Evolutionary conservation across 169 alveolate species (phyloP), one percentile per base, ranked within the genome.

Genomic region (Plasmodium gallinaceum): DNA sequence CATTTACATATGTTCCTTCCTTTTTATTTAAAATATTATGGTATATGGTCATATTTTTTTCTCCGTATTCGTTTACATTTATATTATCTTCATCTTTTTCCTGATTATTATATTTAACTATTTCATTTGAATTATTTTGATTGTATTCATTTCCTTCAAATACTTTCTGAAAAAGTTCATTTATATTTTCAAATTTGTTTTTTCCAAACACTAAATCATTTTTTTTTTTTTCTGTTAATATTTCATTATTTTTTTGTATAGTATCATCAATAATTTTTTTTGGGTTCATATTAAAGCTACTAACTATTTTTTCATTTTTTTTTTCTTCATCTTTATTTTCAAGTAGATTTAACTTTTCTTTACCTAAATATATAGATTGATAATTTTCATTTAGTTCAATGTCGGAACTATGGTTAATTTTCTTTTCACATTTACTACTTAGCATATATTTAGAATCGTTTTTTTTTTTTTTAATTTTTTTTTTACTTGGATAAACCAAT

Each of bases 171-270:
- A 64, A 22, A 24, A 42, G 24, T n/a, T 78, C 52, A 43, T 78
- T 78, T n/a, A 78, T 65, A 57, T 57, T 64, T 78, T 78, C 89
- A 58, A 64, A 65, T 16, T 64, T 62, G 39, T 48, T 64, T 65
- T 64, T 32, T 24, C 89, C 89, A 42, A 78, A 65, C 43, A 78
- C 89, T 66, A 78, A 57, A 45, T 42, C 22, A 32, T 78, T 65
- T 14, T 70, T 20, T 66, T 32, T 51, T 37, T 57, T 42, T 32
- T 51, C 70, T 52, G 22, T 16, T 26, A 37, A 4, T 2, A 51
- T 45, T 32, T 46, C 89, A 43, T 78, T 58, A 20, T 37, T 58
- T 39, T 26, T 60, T 37, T 45, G 46, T 46, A 78, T 46, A 18
- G 14, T 48, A 45, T 78, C 66, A 0, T 48, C 61, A 12, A 14